Evolutionary conservation across 2,329 filamentous ascomycete genomes (phyloP).

Genomic region (Penicillium sp.): DNA sequence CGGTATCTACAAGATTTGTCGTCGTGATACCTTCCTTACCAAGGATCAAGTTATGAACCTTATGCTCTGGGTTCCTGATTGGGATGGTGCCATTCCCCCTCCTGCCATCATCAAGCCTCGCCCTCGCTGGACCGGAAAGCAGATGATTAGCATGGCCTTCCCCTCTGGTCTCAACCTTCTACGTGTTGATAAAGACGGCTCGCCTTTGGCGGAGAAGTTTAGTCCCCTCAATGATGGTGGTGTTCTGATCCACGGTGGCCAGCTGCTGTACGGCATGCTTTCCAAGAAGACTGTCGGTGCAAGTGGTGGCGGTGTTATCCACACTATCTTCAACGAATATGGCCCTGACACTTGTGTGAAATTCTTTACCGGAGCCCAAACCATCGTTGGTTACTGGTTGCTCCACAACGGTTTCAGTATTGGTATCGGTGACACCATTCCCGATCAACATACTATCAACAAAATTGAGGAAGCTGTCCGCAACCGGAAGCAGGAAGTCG

Average conservation of each 20-base stretch:
- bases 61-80: constrained; percentile 94
- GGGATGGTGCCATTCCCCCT: constrained; percentile 91
- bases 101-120: constrained; percentile 92
- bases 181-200: constrained; percentile 62
- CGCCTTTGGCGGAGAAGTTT: constrained; percentile 53
- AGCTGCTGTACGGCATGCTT: constrained; percentile 85
- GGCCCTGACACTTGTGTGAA: constrained; percentile 81
- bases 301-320: constrained; percentile 83
- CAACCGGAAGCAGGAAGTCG: constrained; percentile 77
- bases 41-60: constrained; percentile 95
- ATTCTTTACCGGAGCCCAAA: constrained; percentile 94
- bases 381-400: constrained; percentile 96
- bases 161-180: constrained; percentile 80
- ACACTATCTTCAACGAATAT: constrained; percentile 94
- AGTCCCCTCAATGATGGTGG: constrained; percentile 72
- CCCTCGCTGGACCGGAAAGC: constrained; percentile 96
- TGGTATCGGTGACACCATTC: constrained; percentile 96
- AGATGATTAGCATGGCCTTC: constrained; percentile 91
- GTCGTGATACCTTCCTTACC: constrained; percentile 84
- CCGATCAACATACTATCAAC: constrained; percentile 77
- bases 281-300: constrained; percentile 95
- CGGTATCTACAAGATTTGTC: constrained; percentile 94
- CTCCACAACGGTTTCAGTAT: constrained; percentile 96
- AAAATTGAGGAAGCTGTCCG: constrained; percentile 81
- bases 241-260: constrained; percentile 77